A percentile compares a stretch with the other conserved stretches of the same genome.
phyloP scores from a whole-genome alignment of 2,329 filamentous ascomycete species.

The Aquanectria penicillioides region DNA sequence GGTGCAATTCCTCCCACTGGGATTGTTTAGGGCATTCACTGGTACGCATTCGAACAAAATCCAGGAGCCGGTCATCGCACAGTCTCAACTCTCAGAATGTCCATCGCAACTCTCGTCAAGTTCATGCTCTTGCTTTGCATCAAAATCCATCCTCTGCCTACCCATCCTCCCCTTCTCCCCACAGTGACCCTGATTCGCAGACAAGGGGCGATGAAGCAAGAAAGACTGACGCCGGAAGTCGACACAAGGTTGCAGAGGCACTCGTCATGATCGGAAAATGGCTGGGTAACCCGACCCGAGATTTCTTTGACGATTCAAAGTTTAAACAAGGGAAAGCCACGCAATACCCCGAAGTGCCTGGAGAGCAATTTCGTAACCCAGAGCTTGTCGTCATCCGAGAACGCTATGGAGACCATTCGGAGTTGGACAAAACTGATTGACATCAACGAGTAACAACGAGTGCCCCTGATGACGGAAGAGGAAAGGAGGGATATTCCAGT shows the following conservation, averaged over 20 bases:
- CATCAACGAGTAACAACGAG: no score
- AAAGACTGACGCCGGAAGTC: conserved; percentile 40
- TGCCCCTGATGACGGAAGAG: no score
- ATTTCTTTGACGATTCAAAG: conserved; percentile 59
- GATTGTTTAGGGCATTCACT: neutral
- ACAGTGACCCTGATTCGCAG: neutral
- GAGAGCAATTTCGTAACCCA: conserved; percentile 48
- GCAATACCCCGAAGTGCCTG: conserved; percentile 67
- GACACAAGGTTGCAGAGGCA: conserved; percentile 54
- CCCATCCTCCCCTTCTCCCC: neutral
- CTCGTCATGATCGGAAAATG: conserved; percentile 56
- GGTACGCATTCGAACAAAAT: neutral
- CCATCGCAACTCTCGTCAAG: neutral
- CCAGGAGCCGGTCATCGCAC: neutral
- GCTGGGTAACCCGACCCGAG: conserved; percentile 57
- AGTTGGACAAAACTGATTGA: no score
- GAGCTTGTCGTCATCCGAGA: neutral
- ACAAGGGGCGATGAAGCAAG: neutral
- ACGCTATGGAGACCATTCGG: neutral
- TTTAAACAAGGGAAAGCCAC: conserved; percentile 57
- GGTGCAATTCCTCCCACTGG: conserved; percentile 30
- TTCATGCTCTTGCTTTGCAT: neutral
- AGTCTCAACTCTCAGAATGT: neutral
- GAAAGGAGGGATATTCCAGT: no score
- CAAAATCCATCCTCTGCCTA: neutral